Conservation (phyloP, 2,329 filamentous ascomycete genomes). For the Diaporthe helianthi region DNA sequence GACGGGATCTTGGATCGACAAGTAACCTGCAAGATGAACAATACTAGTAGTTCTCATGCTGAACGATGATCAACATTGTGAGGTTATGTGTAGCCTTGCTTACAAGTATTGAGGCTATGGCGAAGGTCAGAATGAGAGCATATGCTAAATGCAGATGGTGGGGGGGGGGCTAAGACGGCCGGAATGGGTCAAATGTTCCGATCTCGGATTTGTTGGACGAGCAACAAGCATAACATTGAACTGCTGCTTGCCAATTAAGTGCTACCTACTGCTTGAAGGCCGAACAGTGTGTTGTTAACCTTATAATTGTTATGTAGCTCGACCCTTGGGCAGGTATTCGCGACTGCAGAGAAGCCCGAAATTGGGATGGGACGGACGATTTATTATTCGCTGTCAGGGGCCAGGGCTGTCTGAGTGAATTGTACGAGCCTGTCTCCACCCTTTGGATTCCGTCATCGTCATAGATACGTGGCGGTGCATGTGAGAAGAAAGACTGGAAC, state of each 20-base stretch:
- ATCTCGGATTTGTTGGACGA: not conserved
- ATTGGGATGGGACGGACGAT: not conserved
- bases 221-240: not conserved
- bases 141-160: not conserved
- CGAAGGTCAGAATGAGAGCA: not conserved
- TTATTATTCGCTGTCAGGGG: not conserved
- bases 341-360: not conserved
- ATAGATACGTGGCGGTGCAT: slow-evolving; percentile 24
- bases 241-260: not conserved
- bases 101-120: not conserved
- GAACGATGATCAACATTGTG: not conserved
- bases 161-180: not conserved
- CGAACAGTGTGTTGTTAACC: too few relatives aligned
- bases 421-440: slow-evolving; percentile 18
- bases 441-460: slow-evolving; percentile 23
- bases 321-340: not conserved
- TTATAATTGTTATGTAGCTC: not conserved
- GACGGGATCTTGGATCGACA: not conserved
- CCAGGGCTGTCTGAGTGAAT: not conserved
- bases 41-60: not conserved
- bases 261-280: not conserved
- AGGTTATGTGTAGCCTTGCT: not conserved
- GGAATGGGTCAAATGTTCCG: slow-evolving; percentile 1
- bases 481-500: slow-evolving; percentile 21
- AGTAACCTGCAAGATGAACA: not conserved